These are phyloP conservation scores for Colletotrichum horii DNA, from an alignment of 2,329 filamentous ascomycete genomes.

Conservation along the genomic window DNA sequence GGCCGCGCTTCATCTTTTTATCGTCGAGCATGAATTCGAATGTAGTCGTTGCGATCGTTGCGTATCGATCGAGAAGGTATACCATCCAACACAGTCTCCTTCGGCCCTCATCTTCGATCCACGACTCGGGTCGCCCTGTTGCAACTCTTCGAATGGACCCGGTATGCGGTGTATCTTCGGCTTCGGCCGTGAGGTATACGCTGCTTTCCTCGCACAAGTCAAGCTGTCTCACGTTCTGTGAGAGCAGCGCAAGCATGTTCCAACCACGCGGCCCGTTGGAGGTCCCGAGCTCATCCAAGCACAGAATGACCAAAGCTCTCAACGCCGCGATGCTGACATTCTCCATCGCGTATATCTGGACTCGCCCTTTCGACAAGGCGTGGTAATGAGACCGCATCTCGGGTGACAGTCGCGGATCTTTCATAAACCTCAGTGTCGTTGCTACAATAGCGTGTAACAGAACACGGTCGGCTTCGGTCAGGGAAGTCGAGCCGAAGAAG, in stretches of 20 bases:
- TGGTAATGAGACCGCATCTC: slow-evolving; percentile 45
- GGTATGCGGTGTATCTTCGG: slow-evolving; percentile 34
- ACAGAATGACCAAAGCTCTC: slow-evolving; percentile 45
- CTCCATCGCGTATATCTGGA: slow-evolving; percentile 48
- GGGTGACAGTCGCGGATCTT: slow-evolving; percentile 40
- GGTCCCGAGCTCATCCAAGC: slow-evolving; percentile 45
- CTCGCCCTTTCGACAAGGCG: slow-evolving; percentile 40
- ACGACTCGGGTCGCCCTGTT: slow-evolving; percentile 41
- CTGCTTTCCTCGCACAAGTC: slow-evolving; percentile 44
- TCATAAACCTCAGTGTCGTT: slow-evolving; percentile 46
- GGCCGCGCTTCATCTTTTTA: slow-evolving; percentile 40
- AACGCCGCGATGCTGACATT: slow-evolving; percentile 43
- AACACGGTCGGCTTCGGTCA: slow-evolving; percentile 44
- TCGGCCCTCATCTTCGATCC: slow-evolving; percentile 50
- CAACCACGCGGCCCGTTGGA: slow-evolving; percentile 47
- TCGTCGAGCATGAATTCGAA: slow-evolving; percentile 49
- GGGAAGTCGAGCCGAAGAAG: slow-evolving; percentile 45
- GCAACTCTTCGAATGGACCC: slow-evolving; percentile 40
- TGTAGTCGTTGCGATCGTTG: slow-evolving; percentile 44
- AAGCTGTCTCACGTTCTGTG: slow-evolving; percentile 43
- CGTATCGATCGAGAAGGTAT: slow-evolving; percentile 48
- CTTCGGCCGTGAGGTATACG: slow-evolving; percentile 38
- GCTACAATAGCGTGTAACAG: slow-evolving; percentile 49
- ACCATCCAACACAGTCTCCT: slow-evolving; percentile 50
- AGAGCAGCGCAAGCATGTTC: slow-evolving; percentile 44